Percentiles rank a stretch among this genome's conserved stretches.
These are phyloP conservation scores for Lachnellula suecica DNA, from an alignment of 2,329 filamentous ascomycete genomes.

Conservation along the genomic window DNA sequence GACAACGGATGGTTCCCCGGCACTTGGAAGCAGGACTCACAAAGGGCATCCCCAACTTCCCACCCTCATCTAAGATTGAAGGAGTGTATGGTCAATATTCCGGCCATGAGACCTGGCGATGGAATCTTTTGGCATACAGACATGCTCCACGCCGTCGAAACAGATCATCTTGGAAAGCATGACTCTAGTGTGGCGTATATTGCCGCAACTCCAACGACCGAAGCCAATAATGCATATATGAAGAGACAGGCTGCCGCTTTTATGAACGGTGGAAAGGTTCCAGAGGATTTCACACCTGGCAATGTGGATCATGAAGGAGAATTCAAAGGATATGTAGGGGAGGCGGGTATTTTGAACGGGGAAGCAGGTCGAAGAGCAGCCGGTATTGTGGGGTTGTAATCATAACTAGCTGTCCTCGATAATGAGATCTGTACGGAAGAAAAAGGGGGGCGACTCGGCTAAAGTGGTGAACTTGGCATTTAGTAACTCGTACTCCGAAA, in stretches of 20 bases:
- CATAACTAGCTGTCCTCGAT: too few species aligned
- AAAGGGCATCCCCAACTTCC: conserved; percentile 35
- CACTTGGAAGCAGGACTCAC: conserved; percentile 35
- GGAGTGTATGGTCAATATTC: conserved; percentile 39
- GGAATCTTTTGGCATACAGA: conserved; percentile 43
- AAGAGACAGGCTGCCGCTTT: conserved; percentile 30
- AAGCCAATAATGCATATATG: conserved; percentile 30
- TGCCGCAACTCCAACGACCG: conserved; percentile 36
- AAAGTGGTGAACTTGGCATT: too few species aligned
- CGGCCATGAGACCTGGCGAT: conserved; percentile 38
- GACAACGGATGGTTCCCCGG: conserved; percentile 38
- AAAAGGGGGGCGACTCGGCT: too few species aligned
- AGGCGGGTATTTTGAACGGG: conserved; percentile 10
- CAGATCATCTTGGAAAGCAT: conserved; percentile 35
- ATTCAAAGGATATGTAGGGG: conserved; percentile 12
- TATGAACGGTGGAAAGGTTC: conserved; percentile 23
- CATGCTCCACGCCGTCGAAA: conserved; percentile 40
- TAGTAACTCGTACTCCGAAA: too few species aligned
- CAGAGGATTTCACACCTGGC: conserved; percentile 13
- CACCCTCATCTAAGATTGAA: conserved; percentile 40
- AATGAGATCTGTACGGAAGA: too few species aligned
- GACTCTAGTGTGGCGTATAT: conserved; percentile 38
- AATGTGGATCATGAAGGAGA: neutral
- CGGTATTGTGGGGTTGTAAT: too few species aligned
- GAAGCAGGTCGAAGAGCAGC: too few species aligned